Evolutionary conservation across 2,329 filamentous ascomycete genomes (phyloP), one percentile per base, ranked within the genome.

Genomic region (Delphinella strobiligena): DNA sequence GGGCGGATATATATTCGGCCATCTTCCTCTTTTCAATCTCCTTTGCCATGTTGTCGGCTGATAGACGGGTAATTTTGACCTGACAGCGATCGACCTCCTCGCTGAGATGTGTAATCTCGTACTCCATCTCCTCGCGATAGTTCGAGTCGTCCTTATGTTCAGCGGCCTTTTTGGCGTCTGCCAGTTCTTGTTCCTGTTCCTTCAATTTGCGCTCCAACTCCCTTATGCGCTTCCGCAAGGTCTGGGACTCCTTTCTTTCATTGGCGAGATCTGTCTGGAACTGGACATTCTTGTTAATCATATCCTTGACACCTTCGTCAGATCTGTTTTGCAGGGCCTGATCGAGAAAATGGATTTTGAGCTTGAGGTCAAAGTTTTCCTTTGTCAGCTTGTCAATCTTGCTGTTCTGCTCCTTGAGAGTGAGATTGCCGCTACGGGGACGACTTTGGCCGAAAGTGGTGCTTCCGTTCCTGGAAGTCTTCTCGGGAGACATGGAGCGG

Each of bases 261-360:
- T 91, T 84, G 3, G 89, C 78, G 33, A 95, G 75, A 45, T 84
- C 85, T 0, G 89, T 94, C 61, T 93, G 91, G 36, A 96, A 72
- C 56, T 95, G 87, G 4, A 96, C 89, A 52, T 95, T 98, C 61
- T 95, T 89, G 33, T 86, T 87, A 51, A 96, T 93, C 80, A 95
- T 93, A 58, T 95, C 89, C 63, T 93, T 93, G 58, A 98, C 81
- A 47, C 88, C 87, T 62, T 96, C 89, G 58, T 96, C 89, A 1
- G 88, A 95, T 31, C 93, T 74, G 55, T 89, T 91, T 60, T 93
- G 87, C 15, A 98, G 67, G 2, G 89, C 82, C 59, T 96, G 85
- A 53, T 89, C 93, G 36, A 98, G 72, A 55, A 95, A 98, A 70
- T 95, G 93, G 48, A 96, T 91, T 58, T 94, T 93, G 61, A 96